These are phyloP conservation scores for Gloeostereum incarnatum DNA, from an alignment of 768 basidiomycete species.

Conservation along the genomic window DNA sequence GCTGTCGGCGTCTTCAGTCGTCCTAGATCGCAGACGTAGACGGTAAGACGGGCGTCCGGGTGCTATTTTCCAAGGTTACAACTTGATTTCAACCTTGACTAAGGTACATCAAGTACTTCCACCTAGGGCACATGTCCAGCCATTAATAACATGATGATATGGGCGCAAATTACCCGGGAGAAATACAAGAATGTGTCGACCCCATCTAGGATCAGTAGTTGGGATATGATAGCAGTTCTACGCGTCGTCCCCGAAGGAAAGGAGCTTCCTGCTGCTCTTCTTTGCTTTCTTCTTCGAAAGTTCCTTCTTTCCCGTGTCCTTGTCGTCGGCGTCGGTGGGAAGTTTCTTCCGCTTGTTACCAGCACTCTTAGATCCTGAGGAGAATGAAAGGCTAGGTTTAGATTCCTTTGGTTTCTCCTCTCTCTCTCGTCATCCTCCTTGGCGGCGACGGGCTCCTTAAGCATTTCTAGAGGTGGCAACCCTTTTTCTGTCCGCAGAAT, in stretches of 20 bases:
- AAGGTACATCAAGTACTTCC: too few relatives aligned
- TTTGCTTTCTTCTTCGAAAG: conserved; percentile 48
- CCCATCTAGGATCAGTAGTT: too few relatives aligned
- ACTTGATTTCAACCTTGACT: too few relatives aligned
- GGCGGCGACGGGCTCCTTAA: conserved; percentile 4
- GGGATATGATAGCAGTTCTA: too few relatives aligned
- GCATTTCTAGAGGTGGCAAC: conserved; percentile 1
- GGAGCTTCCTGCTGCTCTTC: conserved; percentile 33
- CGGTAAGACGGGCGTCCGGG: too few relatives aligned
- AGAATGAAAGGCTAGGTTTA: conserved; percentile 25
- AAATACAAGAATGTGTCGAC: too few relatives aligned
- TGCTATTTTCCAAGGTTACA: too few relatives aligned
- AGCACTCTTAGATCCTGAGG: conserved; percentile 25
- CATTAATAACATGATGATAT: too few relatives aligned
- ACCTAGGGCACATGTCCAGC: too few relatives aligned
- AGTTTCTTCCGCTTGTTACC: conserved; percentile 13
- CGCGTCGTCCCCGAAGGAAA: conserved; percentile 55
- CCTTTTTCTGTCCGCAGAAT: not conserved
- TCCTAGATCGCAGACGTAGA: too few relatives aligned
- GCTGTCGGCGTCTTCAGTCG: too few relatives aligned
- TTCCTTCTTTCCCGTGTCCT: conserved; percentile 23
- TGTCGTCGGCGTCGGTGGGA: conserved; percentile 15
- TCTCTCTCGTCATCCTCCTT: conserved; percentile 20
- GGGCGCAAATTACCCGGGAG: too few relatives aligned
- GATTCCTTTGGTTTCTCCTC: conserved; percentile 4